Evolutionary conservation across 345 rosid species (phyloP), one percentile per base, ranked within the genome.

Genomic region (Alliaria petiolata): DNA sequence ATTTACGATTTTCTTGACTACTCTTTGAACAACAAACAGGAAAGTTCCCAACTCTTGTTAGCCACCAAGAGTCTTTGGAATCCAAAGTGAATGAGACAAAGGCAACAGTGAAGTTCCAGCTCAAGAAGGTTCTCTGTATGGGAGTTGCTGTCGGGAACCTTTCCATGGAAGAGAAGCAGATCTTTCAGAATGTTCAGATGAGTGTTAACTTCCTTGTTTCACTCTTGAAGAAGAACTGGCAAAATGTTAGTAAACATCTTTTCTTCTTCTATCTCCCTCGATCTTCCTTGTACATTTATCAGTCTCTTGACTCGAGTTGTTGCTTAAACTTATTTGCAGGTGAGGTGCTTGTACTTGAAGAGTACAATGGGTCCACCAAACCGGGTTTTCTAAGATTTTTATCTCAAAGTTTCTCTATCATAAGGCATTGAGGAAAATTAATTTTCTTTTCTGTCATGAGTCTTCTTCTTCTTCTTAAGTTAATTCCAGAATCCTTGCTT

Each of bases 111-210:
- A 89, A 89, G 82, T 89, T 89, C 83, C 95, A 89, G 70, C 80
- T 86, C 62, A 89, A 89, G 82, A 89, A 85, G 80, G 95, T 86
- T 56, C 92, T 89, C 13, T 85, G 95, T 77, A 86, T 89, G 95
- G 95, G 95, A 34, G 95, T 89, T 1, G 95, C 92, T n/a, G 92
- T 87, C 0, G 95, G 92, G 2, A 89, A 89, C 35, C 70, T 76
- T 20, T 76, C 39, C 16, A 89, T 89, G 92, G 95, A 89, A 26
- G 95, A 89, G 72, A 89, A 89, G 76, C 95, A 89, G 70, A 85
- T 89, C 56, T 87, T 89, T 77, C 95, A 89, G 81, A 89, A 89
- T 28, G 95, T 89, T 17, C 95, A 89, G 70, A 81, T 89, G 81
- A 85, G 90, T 7, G 88, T 89, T 8, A 89, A 89, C 71, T 89